A percentile compares a stretch with the other conserved stretches of the same genome.
Evolutionary conservation across 257 asterid genomes (phyloP).

Genomic region (Jacaranda mimosifolia): DNA sequence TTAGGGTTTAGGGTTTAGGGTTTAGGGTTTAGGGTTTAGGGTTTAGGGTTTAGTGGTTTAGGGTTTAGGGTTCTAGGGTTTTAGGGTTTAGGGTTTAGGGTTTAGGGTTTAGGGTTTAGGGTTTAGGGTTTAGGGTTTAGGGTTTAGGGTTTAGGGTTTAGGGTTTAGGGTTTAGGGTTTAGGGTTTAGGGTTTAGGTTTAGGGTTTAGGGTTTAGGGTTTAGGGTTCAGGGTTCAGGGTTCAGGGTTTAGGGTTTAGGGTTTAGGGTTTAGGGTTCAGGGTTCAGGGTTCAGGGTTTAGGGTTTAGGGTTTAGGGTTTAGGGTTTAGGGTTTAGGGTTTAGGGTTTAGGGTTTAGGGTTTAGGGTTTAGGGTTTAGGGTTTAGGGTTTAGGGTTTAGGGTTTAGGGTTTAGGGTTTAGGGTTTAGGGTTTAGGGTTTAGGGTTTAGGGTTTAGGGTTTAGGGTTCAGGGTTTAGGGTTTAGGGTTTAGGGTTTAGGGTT

Average conservation of each 20-base stretch:
- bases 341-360: slow-evolving; percentile 38
- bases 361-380: slow-evolving; percentile 36
- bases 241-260: slow-evolving; percentile 38
- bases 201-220: slow-evolving; percentile 38
- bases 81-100: slow-evolving; percentile 35
- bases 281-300: too few species aligned
- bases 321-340: slow-evolving; percentile 40
- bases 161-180: slow-evolving; percentile 30
- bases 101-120: slow-evolving; percentile 37
- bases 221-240: slow-evolving; percentile 37
- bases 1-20: slow-evolving; percentile 36
- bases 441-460: slow-evolving; percentile 37
- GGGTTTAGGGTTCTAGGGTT: slow-evolving; percentile 38
- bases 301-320: slow-evolving; percentile 42
- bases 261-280: too few species aligned
- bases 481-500: slow-evolving; percentile 42
- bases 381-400: too few species aligned
- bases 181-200: slow-evolving; percentile 30
- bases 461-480: slow-evolving; percentile 40
- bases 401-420: slow-evolving; percentile 36
- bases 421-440: slow-evolving; percentile 34
- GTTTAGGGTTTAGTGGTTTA: slow-evolving; percentile 30
- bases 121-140: slow-evolving; percentile 33
- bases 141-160: slow-evolving; percentile 37
- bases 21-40: slow-evolving; percentile 37